Evolutionary conservation across 2,329 filamentous ascomycete genomes (phyloP).

Genomic region (Claviceps pazoutovae): DNA sequence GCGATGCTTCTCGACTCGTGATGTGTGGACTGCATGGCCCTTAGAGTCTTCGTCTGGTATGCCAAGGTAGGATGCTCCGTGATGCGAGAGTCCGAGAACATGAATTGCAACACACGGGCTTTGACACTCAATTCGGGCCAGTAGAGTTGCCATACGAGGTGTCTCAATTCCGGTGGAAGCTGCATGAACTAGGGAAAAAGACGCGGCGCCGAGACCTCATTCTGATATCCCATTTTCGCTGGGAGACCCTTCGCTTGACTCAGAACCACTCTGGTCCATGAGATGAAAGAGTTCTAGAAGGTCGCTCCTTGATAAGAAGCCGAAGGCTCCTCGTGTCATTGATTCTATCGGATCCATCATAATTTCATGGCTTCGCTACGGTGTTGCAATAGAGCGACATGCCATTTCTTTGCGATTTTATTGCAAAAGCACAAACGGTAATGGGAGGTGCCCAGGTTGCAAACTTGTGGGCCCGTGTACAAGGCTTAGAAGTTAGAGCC

Average conservation of each 20-base stretch:
- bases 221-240: neutral
- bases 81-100: too few species aligned
- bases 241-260: conserved; percentile 1
- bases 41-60: too few species aligned
- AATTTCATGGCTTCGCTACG: neutral
- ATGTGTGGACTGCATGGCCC: too few species aligned
- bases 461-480: too few species aligned
- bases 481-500: too few species aligned
- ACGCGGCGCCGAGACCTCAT: neutral
- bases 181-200: conserved; percentile 13
- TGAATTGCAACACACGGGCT: too few species aligned
- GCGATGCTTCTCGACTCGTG: too few species aligned
- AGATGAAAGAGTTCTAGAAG: neutral
- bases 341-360: neutral
- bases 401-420: neutral
- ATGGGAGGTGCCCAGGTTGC: too few species aligned
- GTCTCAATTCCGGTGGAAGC: conserved; percentile 17
- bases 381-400: neutral
- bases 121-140: too few species aligned
- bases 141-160: too few species aligned
- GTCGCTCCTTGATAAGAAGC: conserved; percentile 1
- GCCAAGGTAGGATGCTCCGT: too few species aligned
- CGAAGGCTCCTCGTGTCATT: neutral
- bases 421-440: too few species aligned
- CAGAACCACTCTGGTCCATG: conserved; percentile 6